Base-by-base conservation (phyloP, 306 rosid genomes). In the Cucumis melo region DNA sequence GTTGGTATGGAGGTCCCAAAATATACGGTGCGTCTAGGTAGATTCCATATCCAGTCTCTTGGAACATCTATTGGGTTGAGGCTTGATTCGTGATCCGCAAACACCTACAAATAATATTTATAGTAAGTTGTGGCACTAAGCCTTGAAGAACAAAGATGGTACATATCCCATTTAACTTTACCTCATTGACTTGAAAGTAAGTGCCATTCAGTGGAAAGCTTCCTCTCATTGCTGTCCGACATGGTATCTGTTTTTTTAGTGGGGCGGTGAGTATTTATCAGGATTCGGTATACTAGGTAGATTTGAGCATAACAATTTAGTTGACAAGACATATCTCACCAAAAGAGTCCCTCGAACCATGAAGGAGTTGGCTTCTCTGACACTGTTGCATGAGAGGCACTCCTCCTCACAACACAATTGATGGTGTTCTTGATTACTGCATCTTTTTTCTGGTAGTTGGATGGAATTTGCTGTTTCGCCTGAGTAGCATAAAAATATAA, bases 101-200 rank as follows among this genome's bases (percentile, higher is more conserved):
- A 86, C 19, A 86, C 83, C 89, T 86, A 72, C 70, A 79, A n/a
- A 23, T 48, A 41, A 76, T 79, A 46, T 57, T 81, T 58, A 77
- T 59, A 74, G 21, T 62, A 70, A 76, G 81, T 72, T 57, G 56
- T 58, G 61, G 79, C 54, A 53, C 65, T 17, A 72, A 36, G 78
- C 70, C 73, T 44, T 39, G 23, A 83, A 78, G 51, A 57, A 34
- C 59, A 38, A 41, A 29, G 39, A 76, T 15, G 76, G 41, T 55
- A 68, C 38, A 46, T 64, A 61, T 21, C 57, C 23, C 7, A 19
- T 78, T 66, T 58, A 51, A 61, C 78, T 77, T 80, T 74, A 93
- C 98, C 98, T 93, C 97, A 70, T 93, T 93, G 79, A 93, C 98
- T 83, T 93, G 97, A 83, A 93, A 93, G 84, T 93, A 93, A 64